Evolutionary conservation across 306 rosid species (phyloP), one percentile per base, ranked within the genome.

Genomic region (Carpinus viminea): DNA sequence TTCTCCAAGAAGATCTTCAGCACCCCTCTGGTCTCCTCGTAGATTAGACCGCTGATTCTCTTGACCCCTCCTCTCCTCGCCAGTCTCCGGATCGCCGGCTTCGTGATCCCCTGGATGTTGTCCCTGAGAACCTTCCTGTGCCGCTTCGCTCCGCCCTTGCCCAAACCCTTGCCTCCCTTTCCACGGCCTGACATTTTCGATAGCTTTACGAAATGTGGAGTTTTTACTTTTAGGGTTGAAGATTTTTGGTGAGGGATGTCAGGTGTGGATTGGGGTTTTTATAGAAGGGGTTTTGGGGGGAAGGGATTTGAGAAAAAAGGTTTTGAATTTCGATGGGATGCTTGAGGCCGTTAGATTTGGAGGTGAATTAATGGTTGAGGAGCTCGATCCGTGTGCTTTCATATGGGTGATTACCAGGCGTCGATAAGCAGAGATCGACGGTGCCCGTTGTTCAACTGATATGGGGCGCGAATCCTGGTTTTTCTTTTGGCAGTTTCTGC

Each of bases 161-260:
- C 86, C 74, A 83, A 24, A 1, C 86, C 83, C 81, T 79, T 79
- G 46, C 86, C 86, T 59, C 86, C 86, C 80, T 83, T 83, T 16
- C 86, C 86, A 11, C 86, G 86, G 13, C 86, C 83, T 0, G 86
- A 79, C 83, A 83, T 83, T 57, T 52, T 48, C 7, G 36, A 1
- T 0, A 9, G 4, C 12, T 31, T 12, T 47, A 0, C 46, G 24
- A 12, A n/a, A 69, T 7, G 5, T 21, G 28, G 0, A 8, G 7
- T 12, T 15, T 24, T 24, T 24, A 24, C 26, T 24, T 24, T 51
- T 31, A 8, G 56, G 26, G 64, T 18, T 61, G 24, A 11, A 3
- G 11, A 4, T 50, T 52, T 12, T 64, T 0, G 74, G 2, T 24
- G 2, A 0, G 26, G 1, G 0, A 41, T 12, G 12, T 0, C 8